Base-by-base conservation (phyloP, 768 basidiomycete genomes). In the Panellus pusillus region DNA sequence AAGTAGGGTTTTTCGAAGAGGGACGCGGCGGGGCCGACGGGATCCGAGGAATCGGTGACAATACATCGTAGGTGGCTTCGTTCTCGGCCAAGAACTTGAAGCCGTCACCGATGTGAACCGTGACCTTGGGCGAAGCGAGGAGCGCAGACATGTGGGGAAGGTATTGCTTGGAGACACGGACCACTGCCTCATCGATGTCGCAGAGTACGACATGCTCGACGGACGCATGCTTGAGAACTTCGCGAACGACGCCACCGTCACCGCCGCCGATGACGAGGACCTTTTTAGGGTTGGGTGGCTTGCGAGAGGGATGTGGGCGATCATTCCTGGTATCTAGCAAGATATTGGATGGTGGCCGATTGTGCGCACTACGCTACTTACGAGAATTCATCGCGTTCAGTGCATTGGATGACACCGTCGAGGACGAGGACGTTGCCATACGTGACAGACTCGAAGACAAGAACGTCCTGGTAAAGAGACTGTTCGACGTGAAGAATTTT, bases 331-430 rank as follows among this genome's bases (percentile, higher is more conserved):
- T 98, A 98, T 11, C 93, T 97, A 63, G 40, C 43, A 19, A n/a
- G 28, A 50, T 15, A 40, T 60, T 50, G 18, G 41, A 47, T 57
- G 17, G 5, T 44, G 6, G 44, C n/a, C 31, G 15, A 49, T 47
- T 29, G 19, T 61, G 20, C 40, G 43, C 36, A 53, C 19, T 15
- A 29, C 9, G 18, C 36, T n/a, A 81, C 90, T 62, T 65, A 93
- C 93, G 95, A 94, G 73, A 99, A 99, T 72, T 99, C 97, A 67
- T 99, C 97, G 43, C 95, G 86, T 73, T 99, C 97, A 2, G 95
- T 97, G 74, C 90, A 93, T 70, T 99, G 96, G 61, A 99, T 90
- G 50, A 89, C 93, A 48, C 93, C 91, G 68, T 99, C 96, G 28
- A 99, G 83, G 17, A 95, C 86, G 52, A 99, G 81, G 42, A 98